These are phyloP conservation scores for Trypethelium eluteriae DNA, from an alignment of 495 filamentous ascomycete species.

Conservation along the genomic window DNA sequence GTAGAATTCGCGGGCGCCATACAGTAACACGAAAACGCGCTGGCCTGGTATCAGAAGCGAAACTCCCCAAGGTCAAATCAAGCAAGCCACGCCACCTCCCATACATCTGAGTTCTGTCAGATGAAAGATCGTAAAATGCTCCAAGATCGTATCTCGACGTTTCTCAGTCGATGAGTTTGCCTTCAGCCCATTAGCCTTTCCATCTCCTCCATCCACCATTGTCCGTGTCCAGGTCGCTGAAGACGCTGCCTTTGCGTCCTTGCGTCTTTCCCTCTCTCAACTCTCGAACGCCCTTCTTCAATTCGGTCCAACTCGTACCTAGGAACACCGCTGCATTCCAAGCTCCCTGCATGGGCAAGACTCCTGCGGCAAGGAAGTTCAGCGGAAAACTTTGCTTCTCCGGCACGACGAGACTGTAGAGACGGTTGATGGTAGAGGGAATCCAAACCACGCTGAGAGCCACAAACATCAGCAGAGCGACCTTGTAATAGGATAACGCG, in stretches of 20 bases:
- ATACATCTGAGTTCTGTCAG: background rate
- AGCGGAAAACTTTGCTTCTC: conserved; percentile 50
- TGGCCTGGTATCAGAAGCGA: background rate
- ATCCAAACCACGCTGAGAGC: conserved; percentile 78
- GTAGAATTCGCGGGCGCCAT: background rate
- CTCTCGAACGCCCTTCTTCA: background rate
- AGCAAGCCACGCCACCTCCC: background rate
- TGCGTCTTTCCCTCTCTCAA: background rate
- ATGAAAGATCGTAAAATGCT: background rate
- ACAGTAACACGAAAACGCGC: background rate
- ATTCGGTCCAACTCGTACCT: conserved; percentile 43
- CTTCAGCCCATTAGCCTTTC: background rate
- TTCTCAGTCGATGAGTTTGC: background rate
- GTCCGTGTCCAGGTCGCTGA: background rate
- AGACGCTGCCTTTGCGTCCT: background rate
- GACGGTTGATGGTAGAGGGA: conserved; percentile 71
- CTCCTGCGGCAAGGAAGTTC: conserved; percentile 62
- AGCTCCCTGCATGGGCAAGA: conserved; percentile 78
- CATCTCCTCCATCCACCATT: background rate
- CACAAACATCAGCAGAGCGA: conserved; percentile 77
- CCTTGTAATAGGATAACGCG: conserved; percentile 74
- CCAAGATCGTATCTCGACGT: background rate
- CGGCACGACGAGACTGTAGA: conserved; percentile 57
- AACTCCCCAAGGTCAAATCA: background rate
- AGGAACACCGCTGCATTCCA: conserved; percentile 81